phyloP scores from a whole-genome alignment of 352 stramenopile genomes.

The Phytophthora crassamura region DNA sequence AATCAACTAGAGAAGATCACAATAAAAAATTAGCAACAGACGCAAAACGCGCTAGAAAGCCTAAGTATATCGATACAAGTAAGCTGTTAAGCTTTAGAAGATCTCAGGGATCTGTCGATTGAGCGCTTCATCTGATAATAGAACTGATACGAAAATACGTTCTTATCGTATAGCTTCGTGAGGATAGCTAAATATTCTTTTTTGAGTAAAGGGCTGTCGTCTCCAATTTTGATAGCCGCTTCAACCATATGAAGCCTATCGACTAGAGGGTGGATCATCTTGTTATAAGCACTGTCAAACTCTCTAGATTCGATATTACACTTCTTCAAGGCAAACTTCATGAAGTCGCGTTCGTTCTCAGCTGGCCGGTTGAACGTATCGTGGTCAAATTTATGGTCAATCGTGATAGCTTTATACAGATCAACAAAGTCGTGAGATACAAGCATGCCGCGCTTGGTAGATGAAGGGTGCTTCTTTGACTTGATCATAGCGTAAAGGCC shows the following conservation, averaged over 20 bases:
- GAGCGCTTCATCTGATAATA: constrained; percentile 2
- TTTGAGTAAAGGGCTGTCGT: background rate
- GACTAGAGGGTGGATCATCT: background rate
- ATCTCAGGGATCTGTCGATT: no score
- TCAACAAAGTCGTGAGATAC: constrained; percentile 14
- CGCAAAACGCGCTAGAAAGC: no score
- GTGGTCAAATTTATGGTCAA: background rate
- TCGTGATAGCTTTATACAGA: constrained; percentile 1
- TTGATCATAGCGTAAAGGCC: constrained; percentile 5
- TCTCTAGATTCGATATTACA: constrained; percentile 9
- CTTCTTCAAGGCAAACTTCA: constrained; percentile 6
- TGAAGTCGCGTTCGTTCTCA: constrained; percentile 10
- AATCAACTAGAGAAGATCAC: constrained; percentile 22
- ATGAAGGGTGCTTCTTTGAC: background rate
- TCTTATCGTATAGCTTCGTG: constrained; percentile 11
- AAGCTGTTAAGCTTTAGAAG: constrained; percentile 14
- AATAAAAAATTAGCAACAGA: constrained; percentile 7
- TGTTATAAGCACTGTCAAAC: constrained; percentile 14
- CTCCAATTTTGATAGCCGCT: constrained; percentile 3
- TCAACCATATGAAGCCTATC: background rate
- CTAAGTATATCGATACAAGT: constrained; percentile 16
- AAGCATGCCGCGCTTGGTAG: constrained; percentile 4
- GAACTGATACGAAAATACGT: constrained; percentile 1
- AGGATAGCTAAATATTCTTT: constrained; percentile 10
- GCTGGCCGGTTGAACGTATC: background rate